These are phyloP conservation scores for thale cress (Arabidopsis thaliana) DNA, from an alignment of 345 rosid genomes.

Conservation along the genomic window TAIR10.1 NC_003075.7:7488001-7488500, in stretches of 20 bases:
- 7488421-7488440: slow-evolving; percentile 76
- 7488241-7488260: slow-evolving; percentile 78
- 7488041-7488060: slow-evolving; percentile 59
- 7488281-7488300: slow-evolving; percentile 58
- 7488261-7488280: slow-evolving; percentile 73
- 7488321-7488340: background rate
- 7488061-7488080: slow-evolving; percentile 37
- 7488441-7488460: slow-evolving; percentile 56
- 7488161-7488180: slow-evolving; percentile 76
- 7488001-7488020: slow-evolving; percentile 75
- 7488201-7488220: slow-evolving; percentile 59
- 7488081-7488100: background rate
- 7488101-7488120: background rate
- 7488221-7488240: slow-evolving; percentile 60
- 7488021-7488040: slow-evolving; percentile 70
- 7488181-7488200: slow-evolving; percentile 78
- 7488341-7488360: background rate
- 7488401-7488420: slow-evolving; percentile 71
- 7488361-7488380: slow-evolving; percentile 79
- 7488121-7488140: background rate
- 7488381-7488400: slow-evolving; percentile 67
- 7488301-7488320: background rate
- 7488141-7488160: slow-evolving; percentile 58
- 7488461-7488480: background rate
- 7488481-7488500: background rate